A percentile compares a stretch with the other conserved stretches of the same genome.
These are phyloP conservation scores for Albophoma yamanashiensis DNA, from an alignment of 2,329 filamentous ascomycete genomes.

Conservation along the genomic window DNA sequence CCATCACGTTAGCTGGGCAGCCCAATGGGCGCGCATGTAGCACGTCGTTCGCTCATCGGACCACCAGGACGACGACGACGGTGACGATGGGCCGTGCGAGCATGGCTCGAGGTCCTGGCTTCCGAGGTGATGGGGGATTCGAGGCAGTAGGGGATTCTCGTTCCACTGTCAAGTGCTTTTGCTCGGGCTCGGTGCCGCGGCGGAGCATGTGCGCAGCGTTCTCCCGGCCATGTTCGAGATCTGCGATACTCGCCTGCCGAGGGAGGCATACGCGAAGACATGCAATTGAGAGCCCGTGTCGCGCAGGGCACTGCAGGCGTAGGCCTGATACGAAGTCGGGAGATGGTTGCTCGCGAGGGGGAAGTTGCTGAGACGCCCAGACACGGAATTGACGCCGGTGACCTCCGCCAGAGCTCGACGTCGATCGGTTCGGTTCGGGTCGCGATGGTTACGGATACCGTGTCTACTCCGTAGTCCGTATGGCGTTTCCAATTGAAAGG, in stretches of 20 bases:
- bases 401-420: no score
- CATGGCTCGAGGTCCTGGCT: neutral
- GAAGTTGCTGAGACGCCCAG: neutral
- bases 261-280: neutral
- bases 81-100: neutral
- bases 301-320: neutral
- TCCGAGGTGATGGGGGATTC: neutral
- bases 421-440: neutral
- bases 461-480: no score
- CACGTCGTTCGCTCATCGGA: neutral
- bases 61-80: neutral
- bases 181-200: neutral
- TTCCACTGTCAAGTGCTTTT: neutral
- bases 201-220: neutral
- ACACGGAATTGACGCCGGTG: neutral
- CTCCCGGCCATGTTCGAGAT: neutral
- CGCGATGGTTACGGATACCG: neutral
- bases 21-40: neutral
- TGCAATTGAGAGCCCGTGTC: neutral
- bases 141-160: neutral
- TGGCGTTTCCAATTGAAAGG: neutral
- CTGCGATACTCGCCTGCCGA: neutral
- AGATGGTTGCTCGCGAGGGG: neutral
- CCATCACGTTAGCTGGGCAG: neutral
- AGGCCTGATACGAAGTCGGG: neutral